Evolutionary conservation across 345 rosid genomes (phyloP).

Genomic region (Firmiana major): DNA sequence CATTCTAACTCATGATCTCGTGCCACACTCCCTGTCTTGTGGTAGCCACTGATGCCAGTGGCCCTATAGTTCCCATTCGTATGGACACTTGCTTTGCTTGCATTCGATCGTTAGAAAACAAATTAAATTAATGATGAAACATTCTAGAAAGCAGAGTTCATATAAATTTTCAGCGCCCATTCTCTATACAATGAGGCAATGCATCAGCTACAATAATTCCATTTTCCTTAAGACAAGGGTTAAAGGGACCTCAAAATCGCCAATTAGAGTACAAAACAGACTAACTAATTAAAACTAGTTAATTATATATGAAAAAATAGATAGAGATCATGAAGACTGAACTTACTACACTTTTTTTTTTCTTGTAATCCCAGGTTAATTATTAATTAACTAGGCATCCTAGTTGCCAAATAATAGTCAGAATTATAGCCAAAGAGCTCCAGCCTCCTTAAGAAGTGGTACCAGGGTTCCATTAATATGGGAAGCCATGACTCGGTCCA

Average conservation of each 20-base stretch:
- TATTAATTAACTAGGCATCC: neutral
- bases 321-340: neutral
- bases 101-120: no score
- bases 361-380: neutral
- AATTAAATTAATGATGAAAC: no score
- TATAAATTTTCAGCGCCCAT: neutral
- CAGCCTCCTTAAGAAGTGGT: constrained; percentile 70
- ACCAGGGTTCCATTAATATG: constrained; percentile 60
- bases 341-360: no score
- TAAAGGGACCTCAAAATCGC: neutral
- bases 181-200: neutral
- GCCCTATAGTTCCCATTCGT: no score
- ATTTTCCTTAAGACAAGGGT: neutral
- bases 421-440: constrained; percentile 68
- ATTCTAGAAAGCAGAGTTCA: neutral
- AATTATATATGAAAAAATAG: neutral
- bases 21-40: no score
- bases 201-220: neutral
- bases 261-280: neutral
- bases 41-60: no score
- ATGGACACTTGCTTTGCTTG: no score
- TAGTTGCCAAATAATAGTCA: neutral
- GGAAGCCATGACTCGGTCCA: constrained; percentile 61
- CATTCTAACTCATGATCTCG: no score
- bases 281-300: neutral